phyloP scores from a whole-genome alignment of 345 rosid genomes.

The Kandelia obovata region DNA sequence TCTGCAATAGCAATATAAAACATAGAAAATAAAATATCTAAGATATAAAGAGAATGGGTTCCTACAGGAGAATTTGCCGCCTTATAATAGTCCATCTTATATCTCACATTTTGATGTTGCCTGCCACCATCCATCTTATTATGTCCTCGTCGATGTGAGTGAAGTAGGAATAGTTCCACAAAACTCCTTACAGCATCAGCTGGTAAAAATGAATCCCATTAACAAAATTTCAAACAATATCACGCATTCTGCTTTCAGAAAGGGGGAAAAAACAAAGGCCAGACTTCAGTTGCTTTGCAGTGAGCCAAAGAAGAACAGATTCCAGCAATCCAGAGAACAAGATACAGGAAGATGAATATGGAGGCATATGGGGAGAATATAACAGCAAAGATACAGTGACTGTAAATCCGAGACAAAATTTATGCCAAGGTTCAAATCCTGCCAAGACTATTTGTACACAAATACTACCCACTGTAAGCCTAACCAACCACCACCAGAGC shows the following conservation, averaged over 20 bases:
- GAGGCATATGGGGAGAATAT: not conserved
- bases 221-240: not conserved
- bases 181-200: not conserved
- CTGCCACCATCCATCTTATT: constrained; percentile 65
- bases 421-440: no score
- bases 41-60: not conserved
- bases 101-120: constrained; percentile 57
- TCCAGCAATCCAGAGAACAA: not conserved
- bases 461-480: no score
- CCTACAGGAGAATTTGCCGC: constrained; percentile 52
- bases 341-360: not conserved
- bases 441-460: no score
- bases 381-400: no score
- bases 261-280: constrained; percentile 3
- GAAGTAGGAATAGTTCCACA: constrained; percentile 7
- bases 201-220: no score
- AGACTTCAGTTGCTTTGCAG: not conserved
- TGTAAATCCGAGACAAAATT: no score
- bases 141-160: not conserved
- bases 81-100: constrained; percentile 61
- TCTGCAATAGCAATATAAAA: constrained; percentile 9
- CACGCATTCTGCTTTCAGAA: not conserved
- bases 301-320: not conserved
- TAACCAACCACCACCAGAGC: no score
- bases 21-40: constrained; percentile 11